Evolutionary conservation across 2,329 filamentous ascomycete species (phyloP).

Genomic region (Magnaporthales sp.): DNA sequence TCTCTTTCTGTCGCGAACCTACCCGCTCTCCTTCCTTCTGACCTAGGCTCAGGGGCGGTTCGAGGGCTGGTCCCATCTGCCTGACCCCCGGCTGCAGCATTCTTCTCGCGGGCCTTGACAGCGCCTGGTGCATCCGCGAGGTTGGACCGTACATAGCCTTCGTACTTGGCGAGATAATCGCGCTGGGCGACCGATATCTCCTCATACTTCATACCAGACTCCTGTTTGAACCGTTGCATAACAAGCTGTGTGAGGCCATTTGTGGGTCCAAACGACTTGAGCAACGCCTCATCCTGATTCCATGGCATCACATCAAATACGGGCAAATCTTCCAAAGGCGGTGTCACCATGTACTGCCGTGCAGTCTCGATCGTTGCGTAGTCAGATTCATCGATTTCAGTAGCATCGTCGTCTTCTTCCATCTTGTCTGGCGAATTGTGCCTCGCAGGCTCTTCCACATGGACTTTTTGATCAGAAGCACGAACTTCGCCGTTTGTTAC

Average conservation of each 20-base stretch:
- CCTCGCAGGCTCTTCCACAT: conserved; percentile 9
- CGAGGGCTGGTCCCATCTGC: conserved; percentile 23
- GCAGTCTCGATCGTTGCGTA: conserved; percentile 38
- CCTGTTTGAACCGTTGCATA: conserved; percentile 31
- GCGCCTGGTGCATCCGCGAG: conserved; percentile 45
- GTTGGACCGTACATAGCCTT: conserved; percentile 45
- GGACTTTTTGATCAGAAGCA: background rate
- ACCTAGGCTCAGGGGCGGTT: conserved; percentile 36
- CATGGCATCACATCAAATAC: conserved; percentile 35
- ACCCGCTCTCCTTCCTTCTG: conserved; percentile 47
- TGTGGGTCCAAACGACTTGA: conserved; percentile 31
- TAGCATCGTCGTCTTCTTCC: conserved; percentile 42
- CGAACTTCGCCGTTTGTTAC: conserved; percentile 12
- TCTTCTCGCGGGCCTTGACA: conserved; percentile 46
- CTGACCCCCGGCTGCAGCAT: conserved; percentile 30
- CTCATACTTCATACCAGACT: conserved; percentile 24
- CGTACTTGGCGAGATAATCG: conserved; percentile 38
- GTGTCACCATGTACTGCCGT: conserved; percentile 43
- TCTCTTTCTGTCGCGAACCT: conserved; percentile 66
- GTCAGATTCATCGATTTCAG: conserved; percentile 46
- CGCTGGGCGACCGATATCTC: conserved; percentile 31
- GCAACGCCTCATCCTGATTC: conserved; percentile 36
- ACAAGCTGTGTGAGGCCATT: conserved; percentile 36
- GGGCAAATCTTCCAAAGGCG: conserved; percentile 45
- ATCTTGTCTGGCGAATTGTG: conserved; percentile 39